Base-by-base conservation (phyloP, 148 eudicot genomes). In the Euryodendron excelsum region DNA sequence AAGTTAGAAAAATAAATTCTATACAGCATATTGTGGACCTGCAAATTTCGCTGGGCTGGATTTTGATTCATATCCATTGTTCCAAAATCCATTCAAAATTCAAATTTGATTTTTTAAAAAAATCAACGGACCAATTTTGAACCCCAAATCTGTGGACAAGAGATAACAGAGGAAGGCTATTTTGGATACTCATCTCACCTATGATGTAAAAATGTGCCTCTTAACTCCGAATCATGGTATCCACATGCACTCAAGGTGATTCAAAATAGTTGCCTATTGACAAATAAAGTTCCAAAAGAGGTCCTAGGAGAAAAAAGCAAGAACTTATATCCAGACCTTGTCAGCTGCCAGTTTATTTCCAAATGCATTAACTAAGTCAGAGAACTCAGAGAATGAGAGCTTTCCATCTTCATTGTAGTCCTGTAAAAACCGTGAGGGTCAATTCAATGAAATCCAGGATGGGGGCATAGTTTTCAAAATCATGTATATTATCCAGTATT, bases 281-380 rank as follows among this genome's bases (percentile, higher is more conserved):
- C 20, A 27, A 7, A 30, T 64, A 12, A 15, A 36, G 37, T 23
- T 52, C 50, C 8, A 27, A 23, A 60, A n/a, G 62, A 66, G 8
- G 41, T 66, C 5, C 25, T 44, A 53, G 36, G 31, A 66, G 58
- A 0, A 18, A 36, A 31, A 37, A 37, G 28, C 73, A 5, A 66
- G 56, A 53, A 27, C 15, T 23, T 28, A 62, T 2, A 76, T 44
- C 12, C 80, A 66, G 77, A 95, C 98, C 97, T 95, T 91, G 31
- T 88, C 82, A 67, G 85, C 88, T 39, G 98, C 97, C 74, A 84
- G 80, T 87, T 88, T 88, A 85, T 95, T 95, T 80, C 98, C 98
- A 81, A 95, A 95, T 77, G 94, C 98, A 80, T 90, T 67, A 58
- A 95, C 85, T 75, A 95, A 83, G 41, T 87, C 87, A 3, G 93